phyloP scores from a whole-genome alignment of 1,284 basidiomycete species.

The Sporisorium reilianum region DNA sequence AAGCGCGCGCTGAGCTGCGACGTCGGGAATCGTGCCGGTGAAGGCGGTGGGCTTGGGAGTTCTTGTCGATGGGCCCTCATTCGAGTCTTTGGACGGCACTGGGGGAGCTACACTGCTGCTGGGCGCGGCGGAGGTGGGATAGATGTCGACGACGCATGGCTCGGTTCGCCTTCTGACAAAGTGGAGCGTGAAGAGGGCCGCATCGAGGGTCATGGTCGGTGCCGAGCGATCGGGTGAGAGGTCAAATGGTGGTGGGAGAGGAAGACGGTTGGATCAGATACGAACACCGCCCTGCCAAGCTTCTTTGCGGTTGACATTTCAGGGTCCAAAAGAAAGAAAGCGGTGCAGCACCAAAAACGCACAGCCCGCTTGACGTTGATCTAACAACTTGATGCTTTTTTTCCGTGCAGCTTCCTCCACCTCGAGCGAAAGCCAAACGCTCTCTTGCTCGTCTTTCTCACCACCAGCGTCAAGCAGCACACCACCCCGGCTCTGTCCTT shows the following conservation, averaged over 20 bases:
- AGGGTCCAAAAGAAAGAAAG: slow-evolving; percentile 21
- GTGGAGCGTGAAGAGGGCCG: slow-evolving; percentile 53
- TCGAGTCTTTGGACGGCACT: slow-evolving; percentile 28
- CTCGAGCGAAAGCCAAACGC: not conserved
- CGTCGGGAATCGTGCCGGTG: slow-evolving; percentile 41
- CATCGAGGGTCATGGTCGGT: slow-evolving; percentile 41
- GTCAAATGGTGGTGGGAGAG: not conserved
- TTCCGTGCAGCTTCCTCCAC: slow-evolving; percentile 8
- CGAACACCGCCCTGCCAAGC: slow-evolving; percentile 3
- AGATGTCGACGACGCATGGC: slow-evolving; percentile 53
- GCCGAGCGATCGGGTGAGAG: no score
- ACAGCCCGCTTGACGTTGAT: not conserved
- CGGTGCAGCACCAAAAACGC: not conserved
- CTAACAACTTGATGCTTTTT: not conserved
- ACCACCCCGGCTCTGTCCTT: no score
- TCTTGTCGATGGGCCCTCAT: not conserved
- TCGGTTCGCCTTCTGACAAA: slow-evolving; percentile 37
- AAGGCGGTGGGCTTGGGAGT: slow-evolving; percentile 26
- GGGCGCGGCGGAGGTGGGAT: slow-evolving; percentile 16
- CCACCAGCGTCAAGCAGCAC: not conserved
- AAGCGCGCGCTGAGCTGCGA: slow-evolving; percentile 25
- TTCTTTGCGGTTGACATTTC: not conserved
- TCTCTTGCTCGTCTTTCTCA: no score
- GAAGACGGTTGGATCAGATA: not conserved
- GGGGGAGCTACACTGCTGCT: slow-evolving; percentile 15